These are phyloP conservation scores for Chlamydomonas eustigma DNA, from an alignment of 139 green algal species.

Conservation along the genomic window DNA sequence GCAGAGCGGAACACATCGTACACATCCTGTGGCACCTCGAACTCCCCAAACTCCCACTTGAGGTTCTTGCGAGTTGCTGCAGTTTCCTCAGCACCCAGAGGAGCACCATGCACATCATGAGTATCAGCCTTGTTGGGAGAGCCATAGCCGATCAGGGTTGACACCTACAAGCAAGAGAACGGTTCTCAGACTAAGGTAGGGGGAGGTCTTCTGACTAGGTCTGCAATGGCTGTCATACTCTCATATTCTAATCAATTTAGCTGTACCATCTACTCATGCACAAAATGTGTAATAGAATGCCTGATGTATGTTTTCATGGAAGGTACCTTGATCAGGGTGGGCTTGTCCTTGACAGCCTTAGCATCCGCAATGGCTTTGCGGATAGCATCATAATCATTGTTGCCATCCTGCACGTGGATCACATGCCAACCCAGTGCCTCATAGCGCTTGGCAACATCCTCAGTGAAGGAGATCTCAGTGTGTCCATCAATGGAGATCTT, in stretches of 20 bases:
- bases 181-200: too few relatives aligned
- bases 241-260: too few relatives aligned
- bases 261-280: too few relatives aligned
- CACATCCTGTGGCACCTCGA: slow-evolving; percentile 89
- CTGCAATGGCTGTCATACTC: too few relatives aligned
- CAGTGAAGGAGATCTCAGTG: slow-evolving; percentile 99
- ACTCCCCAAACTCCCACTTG: slow-evolving; percentile 86
- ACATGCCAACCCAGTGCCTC: slow-evolving; percentile 90
- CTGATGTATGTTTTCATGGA: too few relatives aligned
- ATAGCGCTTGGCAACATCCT: slow-evolving; percentile 92
- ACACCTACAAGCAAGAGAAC: slow-evolving; percentile 50
- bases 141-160: slow-evolving; percentile 97
- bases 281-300: too few relatives aligned
- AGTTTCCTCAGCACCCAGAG: slow-evolving; percentile 93
- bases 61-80: slow-evolving; percentile 90
- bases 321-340: slow-evolving; percentile 93
- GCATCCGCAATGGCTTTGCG: slow-evolving; percentile 76
- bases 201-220: too few relatives aligned
- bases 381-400: slow-evolving; percentile 89
- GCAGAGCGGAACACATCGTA: slow-evolving; percentile 45
- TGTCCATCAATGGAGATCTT: slow-evolving; percentile 98
- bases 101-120: slow-evolving; percentile 94
- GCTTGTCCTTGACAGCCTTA: slow-evolving; percentile 93
- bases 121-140: slow-evolving; percentile 98
- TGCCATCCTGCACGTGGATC: slow-evolving; percentile 77